These are phyloP conservation scores for Tulasnella calospora DNA, from an alignment of 768 basidiomycete species.

Conservation along the genomic window DNA sequence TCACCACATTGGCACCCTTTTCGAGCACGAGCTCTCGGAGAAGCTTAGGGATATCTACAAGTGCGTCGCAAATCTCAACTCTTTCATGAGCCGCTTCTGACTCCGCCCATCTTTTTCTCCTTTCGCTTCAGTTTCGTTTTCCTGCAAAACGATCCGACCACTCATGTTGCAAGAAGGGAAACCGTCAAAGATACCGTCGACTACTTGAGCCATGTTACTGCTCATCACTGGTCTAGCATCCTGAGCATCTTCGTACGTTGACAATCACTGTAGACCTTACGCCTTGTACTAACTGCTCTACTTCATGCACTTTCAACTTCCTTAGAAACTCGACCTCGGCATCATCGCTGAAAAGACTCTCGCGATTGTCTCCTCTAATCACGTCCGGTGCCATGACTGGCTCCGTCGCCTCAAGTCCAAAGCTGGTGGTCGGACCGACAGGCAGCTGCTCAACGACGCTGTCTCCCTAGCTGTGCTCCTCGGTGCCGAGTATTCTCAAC, in stretches of 20 bases:
- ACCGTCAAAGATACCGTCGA: constrained; percentile 41
- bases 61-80: neutral
- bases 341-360: constrained; percentile 52
- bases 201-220: neutral
- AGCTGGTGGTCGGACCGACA: constrained; percentile 51
- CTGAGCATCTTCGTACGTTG: neutral
- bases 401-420: constrained; percentile 46
- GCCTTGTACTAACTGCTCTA: constrained; percentile 38
- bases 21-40: constrained; percentile 26
- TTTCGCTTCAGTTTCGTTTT: constrained; percentile 56
- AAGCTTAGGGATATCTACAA: constrained; percentile 28
- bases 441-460: constrained; percentile 62
- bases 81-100: neutral
- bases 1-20: constrained; percentile 26
- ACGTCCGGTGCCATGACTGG: constrained; percentile 45
- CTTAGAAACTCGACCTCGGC: constrained; percentile 86
- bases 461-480: constrained; percentile 65
- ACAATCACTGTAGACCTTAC: neutral
- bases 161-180: constrained; percentile 51
- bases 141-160: constrained; percentile 59
- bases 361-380: constrained; percentile 70
- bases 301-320: constrained; percentile 51
- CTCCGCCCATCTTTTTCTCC: neutral
- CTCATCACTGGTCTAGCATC: neutral
- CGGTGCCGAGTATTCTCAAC: constrained; percentile 64